Evolutionary conservation across 257 asterid species (phyloP), one percentile per base, ranked within the genome.

Genomic region (Apocynum venetum): DNA sequence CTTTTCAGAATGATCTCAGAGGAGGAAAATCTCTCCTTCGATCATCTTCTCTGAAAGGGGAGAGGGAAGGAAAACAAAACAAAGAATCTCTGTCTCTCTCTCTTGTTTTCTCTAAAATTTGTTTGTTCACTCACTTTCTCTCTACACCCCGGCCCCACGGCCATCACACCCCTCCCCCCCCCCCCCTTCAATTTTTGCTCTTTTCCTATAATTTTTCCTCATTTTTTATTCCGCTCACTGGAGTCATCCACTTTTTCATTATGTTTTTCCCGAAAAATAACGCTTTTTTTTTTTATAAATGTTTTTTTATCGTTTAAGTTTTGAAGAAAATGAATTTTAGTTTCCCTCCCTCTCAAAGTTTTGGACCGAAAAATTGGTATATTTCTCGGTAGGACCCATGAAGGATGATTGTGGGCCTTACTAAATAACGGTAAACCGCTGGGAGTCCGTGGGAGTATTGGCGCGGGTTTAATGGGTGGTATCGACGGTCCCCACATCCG

Each of bases 1-100:
- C 89, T 87, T 87, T 83, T 80, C 86, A 87, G 91, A 88, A 89
- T 90, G 97, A 90, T 92, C 96, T 92, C 92, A 93, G 96, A 90
- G 93, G 86, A 86, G 81, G 85, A 83, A 84, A 80, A 78, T 88
- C 95, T 89, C 95, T 75, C 86, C 98, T 76, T 86, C 95, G 96
- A 90, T 89, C 94, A 91, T 81, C 97, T 84, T 85, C 86, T 88
- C 93, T 89, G 94, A 87, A 91, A 88, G 87, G 86, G 88, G 85
- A 88, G 84, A 80, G 82, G 67, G 71, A 51, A 14, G 65, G 75
- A n/a, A 43, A 64, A 73, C 74, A 78, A 73, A 40, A 53, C 76
- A 56, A 64, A 75, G 65, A 72, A 74, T 4, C 71, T 67, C 60
- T 82, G 83, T 85, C 57, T 66, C 85, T 87, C 89, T 84, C 88